Base-by-base conservation (phyloP, 495 filamentous ascomycete species). In the Aspergillus panamensis region DNA sequence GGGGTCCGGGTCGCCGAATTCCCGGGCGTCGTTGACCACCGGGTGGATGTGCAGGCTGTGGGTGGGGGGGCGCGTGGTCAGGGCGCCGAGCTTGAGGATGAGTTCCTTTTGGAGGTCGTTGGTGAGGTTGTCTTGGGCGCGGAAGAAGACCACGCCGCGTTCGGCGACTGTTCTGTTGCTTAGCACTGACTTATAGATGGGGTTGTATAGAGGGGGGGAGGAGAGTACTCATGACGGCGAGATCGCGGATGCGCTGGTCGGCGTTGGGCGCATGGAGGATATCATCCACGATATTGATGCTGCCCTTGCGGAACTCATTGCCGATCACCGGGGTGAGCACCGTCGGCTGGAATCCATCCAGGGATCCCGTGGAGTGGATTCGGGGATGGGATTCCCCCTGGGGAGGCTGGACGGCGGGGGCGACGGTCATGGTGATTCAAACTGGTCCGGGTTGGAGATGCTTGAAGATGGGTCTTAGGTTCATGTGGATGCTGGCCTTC, bases 131-230 rank as follows among this genome's bases (percentile, higher is more conserved):
- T 87, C 77, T 58, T 90, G 87, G 32, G 77, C 75, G 32, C 86
- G 82, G 74, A 92, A 89, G 75, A 89, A 89, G 43, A 90, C 86
- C 0, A 91, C 87, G 13, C 86, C 87, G 1, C 87, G 82, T 59
- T 85, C 80, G 25, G 87, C 87, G 61, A 90, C 87, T 90, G 49
- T 13, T 30, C 42, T 8, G 2, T 35, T 19, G 43, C 0, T 48
- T 49, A 51, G 31, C 29, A 17, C 16, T 39, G 20, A 31, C n/a
- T 44, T 21, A 21, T 48, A 16, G n/a, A 31, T 14, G n/a, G 33
- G 16, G 5, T 35, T 29, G 31, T 3, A n/a, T 12, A 6, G 31
- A 20, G 33, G 32, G 31, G 31, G 1, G 35, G 31, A 13, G 40
- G 39, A 33, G 47, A n/a, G 9, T 53, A 66, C 63, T 63, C 51